These are phyloP conservation scores for Hemileccinum rubropunctum DNA, from an alignment of 768 basidiomycete species.

Conservation along the genomic window DNA sequence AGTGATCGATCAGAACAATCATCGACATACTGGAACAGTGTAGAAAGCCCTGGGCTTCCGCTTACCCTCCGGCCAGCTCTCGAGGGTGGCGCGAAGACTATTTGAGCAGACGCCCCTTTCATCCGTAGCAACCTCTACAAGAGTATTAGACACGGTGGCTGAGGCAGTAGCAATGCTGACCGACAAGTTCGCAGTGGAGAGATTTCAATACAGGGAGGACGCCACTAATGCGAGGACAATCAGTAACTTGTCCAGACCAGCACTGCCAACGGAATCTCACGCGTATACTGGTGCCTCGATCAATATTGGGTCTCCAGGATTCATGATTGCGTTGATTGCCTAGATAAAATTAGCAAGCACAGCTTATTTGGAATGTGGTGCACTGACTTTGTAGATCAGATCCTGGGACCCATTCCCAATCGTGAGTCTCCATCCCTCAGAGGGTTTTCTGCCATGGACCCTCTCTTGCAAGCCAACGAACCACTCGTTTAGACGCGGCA, in stretches of 20 bases:
- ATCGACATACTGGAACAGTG: slow-evolving; percentile 62
- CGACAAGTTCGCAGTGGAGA: slow-evolving; percentile 58
- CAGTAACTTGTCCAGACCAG: slow-evolving; percentile 11
- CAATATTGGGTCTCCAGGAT: slow-evolving; percentile 77
- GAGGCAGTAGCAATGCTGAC: slow-evolving; percentile 31
- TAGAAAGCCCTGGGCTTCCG: slow-evolving; percentile 78
- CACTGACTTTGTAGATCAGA: slow-evolving; percentile 74
- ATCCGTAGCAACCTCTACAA: slow-evolving; percentile 75
- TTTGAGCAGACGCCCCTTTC: slow-evolving; percentile 61
- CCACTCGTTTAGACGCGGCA: slow-evolving; percentile 65
- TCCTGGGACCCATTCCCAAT: slow-evolving; percentile 89
- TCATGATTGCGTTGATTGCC: slow-evolving; percentile 69
- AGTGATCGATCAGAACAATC: slow-evolving; percentile 6
- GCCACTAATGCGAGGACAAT: slow-evolving; percentile 41
- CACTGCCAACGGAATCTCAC: slow-evolving; percentile 36
- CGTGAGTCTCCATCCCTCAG: slow-evolving; percentile 71
- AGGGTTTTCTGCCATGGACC: slow-evolving; percentile 59
- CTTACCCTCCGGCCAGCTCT: slow-evolving; percentile 71
- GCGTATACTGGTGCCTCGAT: slow-evolving; percentile 83
- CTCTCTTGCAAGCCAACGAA: slow-evolving; percentile 66
- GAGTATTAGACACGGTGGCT: slow-evolving; percentile 2
- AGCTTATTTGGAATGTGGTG: neutral
- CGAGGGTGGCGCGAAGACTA: slow-evolving; percentile 60
- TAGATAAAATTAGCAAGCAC: slow-evolving; percentile 30
- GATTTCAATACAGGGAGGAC: slow-evolving; percentile 60